Evolutionary conservation across 2,329 filamentous ascomycete species (phyloP).

Genomic region (Fusarium decemcellulare): DNA sequence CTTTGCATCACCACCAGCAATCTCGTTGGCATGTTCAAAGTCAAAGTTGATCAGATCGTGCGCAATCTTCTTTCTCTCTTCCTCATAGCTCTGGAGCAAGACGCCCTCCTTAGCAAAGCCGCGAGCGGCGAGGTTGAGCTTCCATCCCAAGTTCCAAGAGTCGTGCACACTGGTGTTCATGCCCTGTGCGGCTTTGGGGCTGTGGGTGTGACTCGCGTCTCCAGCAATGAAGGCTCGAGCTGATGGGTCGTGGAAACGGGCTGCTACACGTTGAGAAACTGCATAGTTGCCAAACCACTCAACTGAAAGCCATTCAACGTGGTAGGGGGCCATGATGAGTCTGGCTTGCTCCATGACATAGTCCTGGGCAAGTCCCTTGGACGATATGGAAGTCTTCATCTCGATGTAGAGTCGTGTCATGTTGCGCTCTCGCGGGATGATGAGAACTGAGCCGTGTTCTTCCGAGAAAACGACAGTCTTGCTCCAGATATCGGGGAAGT

Average conservation of each 20-base stretch:
- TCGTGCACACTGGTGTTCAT: slow-evolving; percentile 74
- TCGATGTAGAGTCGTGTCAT: slow-evolving; percentile 76
- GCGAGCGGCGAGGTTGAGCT: slow-evolving; percentile 65
- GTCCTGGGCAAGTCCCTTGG: slow-evolving; percentile 65
- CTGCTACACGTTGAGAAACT: slow-evolving; percentile 78
- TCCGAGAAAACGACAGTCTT: slow-evolving; percentile 79
- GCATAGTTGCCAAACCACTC: slow-evolving; percentile 81
- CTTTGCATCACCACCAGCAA: slow-evolving; percentile 73
- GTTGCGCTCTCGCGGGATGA: slow-evolving; percentile 79
- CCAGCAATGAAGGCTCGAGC: slow-evolving; percentile 75
- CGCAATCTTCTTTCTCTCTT: slow-evolving; percentile 72
- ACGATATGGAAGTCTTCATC: slow-evolving; percentile 60
- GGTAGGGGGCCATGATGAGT: slow-evolving; percentile 70
- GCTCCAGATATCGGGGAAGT: slow-evolving; percentile 82
- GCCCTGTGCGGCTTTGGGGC: slow-evolving; percentile 78
- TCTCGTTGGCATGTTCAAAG: slow-evolving; percentile 68
- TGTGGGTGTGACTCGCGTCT: slow-evolving; percentile 79
- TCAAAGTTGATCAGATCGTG: slow-evolving; percentile 71
- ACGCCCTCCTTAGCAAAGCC: slow-evolving; percentile 65
- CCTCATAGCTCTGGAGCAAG: slow-evolving; percentile 72
- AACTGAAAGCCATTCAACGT: slow-evolving; percentile 68
- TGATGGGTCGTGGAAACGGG: slow-evolving; percentile 74
- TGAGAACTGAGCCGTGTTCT: slow-evolving; percentile 75
- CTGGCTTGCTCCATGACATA: slow-evolving; percentile 78
- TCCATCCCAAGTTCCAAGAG: slow-evolving; percentile 71